Conservation (phyloP, 257 asterid genomes). For the Petrea volubilis region DNA sequence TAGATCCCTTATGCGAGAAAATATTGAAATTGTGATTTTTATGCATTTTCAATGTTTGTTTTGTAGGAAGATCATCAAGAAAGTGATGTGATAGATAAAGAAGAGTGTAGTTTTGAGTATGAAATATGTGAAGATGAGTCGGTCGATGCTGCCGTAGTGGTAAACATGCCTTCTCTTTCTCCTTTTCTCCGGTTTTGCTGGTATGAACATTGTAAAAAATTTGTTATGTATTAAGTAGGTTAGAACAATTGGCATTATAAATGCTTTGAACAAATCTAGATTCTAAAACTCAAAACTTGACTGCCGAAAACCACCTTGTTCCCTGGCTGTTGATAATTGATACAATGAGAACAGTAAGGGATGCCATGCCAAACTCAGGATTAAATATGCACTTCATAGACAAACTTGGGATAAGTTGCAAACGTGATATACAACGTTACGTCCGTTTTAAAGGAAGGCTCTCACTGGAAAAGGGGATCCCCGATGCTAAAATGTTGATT, state of each 20-base stretch:
- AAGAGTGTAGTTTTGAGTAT: slow-evolving; percentile 41
- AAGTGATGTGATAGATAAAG: slow-evolving; percentile 33
- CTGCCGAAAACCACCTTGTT: background rate
- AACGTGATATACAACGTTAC: background rate
- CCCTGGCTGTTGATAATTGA: background rate
- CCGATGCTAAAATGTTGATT: background rate
- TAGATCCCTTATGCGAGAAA: background rate
- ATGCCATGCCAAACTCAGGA: no score
- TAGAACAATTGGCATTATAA: background rate
- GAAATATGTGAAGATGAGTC: slow-evolving; percentile 45
- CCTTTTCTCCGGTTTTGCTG: background rate
- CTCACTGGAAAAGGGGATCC: background rate
- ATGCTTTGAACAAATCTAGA: background rate
- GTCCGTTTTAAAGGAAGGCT: background rate
- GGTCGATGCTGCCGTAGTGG: slow-evolving; percentile 53
- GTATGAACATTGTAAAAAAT: background rate
- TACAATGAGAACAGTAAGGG: background rate
- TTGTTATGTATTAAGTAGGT: background rate
- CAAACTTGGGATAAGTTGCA: background rate
- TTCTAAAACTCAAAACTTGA: background rate
- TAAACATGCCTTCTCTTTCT: slow-evolving; percentile 29
- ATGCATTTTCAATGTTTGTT: background rate
- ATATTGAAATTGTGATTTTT: background rate
- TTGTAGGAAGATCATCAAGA: slow-evolving; percentile 38
- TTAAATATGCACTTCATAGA: no score